Evolutionary conservation across 2,329 filamentous ascomycete genomes (phyloP).

Genomic region (Didymella lethalis): DNA sequence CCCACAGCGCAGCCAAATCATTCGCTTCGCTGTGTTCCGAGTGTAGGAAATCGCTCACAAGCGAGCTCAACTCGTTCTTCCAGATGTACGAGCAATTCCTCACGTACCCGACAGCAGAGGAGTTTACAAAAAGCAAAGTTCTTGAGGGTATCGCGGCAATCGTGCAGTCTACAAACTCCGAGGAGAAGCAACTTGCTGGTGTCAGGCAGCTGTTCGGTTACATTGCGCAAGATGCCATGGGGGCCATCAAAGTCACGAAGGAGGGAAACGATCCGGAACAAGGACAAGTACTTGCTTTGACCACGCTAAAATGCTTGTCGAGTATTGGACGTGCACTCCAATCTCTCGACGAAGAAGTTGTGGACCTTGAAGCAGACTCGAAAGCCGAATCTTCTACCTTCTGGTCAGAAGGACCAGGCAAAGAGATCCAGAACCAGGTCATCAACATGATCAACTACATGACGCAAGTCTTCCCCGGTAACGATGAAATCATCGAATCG

Average conservation of each 20-base stretch:
- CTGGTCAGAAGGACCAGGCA: constrained; percentile 61
- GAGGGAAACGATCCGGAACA: constrained; percentile 49
- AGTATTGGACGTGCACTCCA: constrained; percentile 77
- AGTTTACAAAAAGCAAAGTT: constrained; percentile 74
- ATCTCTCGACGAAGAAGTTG: constrained; percentile 68
- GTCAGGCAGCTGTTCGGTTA: constrained; percentile 67
- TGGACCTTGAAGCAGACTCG: constrained; percentile 69
- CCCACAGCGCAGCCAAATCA: constrained; percentile 74
- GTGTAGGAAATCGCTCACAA: constrained; percentile 72
- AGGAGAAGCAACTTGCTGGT: constrained; percentile 62
- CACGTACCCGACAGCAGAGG: constrained; percentile 67
- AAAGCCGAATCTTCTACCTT: constrained; percentile 47
- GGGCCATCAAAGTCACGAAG: constrained; percentile 43
- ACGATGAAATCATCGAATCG: constrained; percentile 73
- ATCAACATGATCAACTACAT: constrained; percentile 60
- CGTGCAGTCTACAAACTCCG: constrained; percentile 72
- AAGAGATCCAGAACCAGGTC: constrained; percentile 60
- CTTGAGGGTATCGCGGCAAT: constrained; percentile 78
- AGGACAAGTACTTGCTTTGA: constrained; percentile 56
- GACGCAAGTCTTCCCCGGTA: constrained; percentile 63
- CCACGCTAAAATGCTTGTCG: constrained; percentile 71
- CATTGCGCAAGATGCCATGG: constrained; percentile 67
- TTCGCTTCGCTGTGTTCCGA: constrained; percentile 78
- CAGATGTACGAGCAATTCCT: constrained; percentile 73
- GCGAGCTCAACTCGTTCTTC: constrained; percentile 73